A percentile compares a stretch with the other conserved stretches of the same genome.
phyloP scores from a whole-genome alignment of 495 filamentous ascomycete genomes.

The Letharia lupina region DNA sequence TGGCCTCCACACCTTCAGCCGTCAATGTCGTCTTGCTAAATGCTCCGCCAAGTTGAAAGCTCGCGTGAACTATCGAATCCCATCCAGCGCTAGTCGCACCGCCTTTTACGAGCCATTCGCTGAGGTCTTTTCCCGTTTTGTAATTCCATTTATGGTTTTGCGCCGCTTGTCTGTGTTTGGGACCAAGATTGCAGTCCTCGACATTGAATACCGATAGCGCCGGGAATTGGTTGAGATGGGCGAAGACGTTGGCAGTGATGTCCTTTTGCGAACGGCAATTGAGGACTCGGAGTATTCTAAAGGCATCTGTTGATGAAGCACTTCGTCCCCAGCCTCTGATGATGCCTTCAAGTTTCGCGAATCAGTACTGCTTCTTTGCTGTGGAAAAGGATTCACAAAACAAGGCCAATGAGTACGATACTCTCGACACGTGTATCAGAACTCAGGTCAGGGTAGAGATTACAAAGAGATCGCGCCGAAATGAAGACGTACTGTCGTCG shows the following conservation, averaged over 20 bases:
- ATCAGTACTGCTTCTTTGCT: background rate
- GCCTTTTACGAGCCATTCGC: conserved; percentile 8
- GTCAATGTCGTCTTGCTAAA: conserved; percentile 4
- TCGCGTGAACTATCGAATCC: conserved; percentile 13
- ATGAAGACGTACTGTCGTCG: conserved; percentile 20
- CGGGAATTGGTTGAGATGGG: conserved; percentile 25
- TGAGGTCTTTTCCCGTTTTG: conserved; percentile 11
- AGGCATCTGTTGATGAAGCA: conserved; percentile 22
- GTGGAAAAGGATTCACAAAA: background rate
- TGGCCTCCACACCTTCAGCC: conserved; percentile 4
- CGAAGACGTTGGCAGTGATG: conserved; percentile 22
- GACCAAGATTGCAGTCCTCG: conserved; percentile 16
- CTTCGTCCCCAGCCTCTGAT: conserved; percentile 26
- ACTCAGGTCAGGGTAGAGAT: background rate
- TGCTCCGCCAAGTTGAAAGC: conserved; percentile 14
- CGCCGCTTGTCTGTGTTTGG: conserved; percentile 7
- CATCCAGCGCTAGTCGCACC: conserved; percentile 6
- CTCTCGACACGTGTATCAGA: background rate
- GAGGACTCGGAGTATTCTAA: conserved; percentile 25
- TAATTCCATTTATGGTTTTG: conserved; percentile 16
- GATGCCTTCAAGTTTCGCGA: conserved; percentile 3
- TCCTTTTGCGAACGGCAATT: conserved; percentile 18
- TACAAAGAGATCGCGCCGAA: background rate
- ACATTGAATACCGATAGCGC: conserved; percentile 20
- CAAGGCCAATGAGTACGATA: background rate